Evolutionary conservation across 2,329 filamentous ascomycete genomes (phyloP), one percentile per base, ranked within the genome.

Genomic region (Colletotrichum musicola): DNA sequence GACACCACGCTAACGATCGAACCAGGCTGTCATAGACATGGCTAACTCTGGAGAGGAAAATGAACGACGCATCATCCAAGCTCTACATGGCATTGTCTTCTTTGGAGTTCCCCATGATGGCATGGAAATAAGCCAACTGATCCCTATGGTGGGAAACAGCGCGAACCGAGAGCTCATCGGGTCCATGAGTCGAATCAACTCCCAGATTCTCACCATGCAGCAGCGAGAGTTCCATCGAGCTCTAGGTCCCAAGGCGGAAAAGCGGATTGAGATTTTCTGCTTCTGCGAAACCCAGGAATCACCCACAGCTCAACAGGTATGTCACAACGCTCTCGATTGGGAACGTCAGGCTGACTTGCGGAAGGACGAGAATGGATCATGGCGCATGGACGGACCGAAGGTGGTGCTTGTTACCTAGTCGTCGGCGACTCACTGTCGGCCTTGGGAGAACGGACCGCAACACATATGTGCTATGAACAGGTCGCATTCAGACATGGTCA

Each of bases 231-330:
- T 44, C 42, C 13, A 18, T 16, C 38, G 22, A 12, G 64, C 69
- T 9, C 42, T 75, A 12, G 70, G 69, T n/a, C n/a, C n/a, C n/a
- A n/a, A n/a, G n/a, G n/a, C n/a, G n/a, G n/a, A n/a, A n/a, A n/a
- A n/a, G n/a, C n/a, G n/a, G n/a, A n/a, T n/a, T n/a, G n/a, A 74
- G 62, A 47, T 75, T 13, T 50, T 73, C 30, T 75, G 71, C 58
- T 76, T 74, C 59, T 75, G 74, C 51, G 74, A 76, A 62, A 76
- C 75, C 2, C 18, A 64, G 13, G 20, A 63, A 47, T 76, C 74
- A 22, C 74, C 69, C 12, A 75, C 74, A 16, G 74, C 74, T 69
- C 54, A 64, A 54, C 27, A 68, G 58, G 72, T 70, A n/a, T n/a
- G n/a, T n/a, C n/a, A n/a, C n/a, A n/a, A n/a, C n/a, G n/a, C n/a